Evolutionary conservation across 2,329 filamentous ascomycete species (phyloP).

Genomic region (Claviceps sp.): DNA sequence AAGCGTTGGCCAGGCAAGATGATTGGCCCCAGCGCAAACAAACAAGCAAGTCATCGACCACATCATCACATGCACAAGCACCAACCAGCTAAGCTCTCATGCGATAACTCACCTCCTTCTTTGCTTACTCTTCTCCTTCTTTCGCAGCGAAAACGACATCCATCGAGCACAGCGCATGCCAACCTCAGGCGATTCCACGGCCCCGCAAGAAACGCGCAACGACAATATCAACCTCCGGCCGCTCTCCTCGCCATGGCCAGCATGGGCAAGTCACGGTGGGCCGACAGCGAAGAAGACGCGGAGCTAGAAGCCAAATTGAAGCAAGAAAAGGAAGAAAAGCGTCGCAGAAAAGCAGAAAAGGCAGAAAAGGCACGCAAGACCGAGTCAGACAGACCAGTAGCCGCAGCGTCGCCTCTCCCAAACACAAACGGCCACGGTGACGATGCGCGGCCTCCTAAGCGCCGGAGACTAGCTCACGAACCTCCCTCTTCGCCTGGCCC

Average conservation of each 20-base stretch:
- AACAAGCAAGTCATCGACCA: background rate
- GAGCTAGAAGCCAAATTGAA: slow-evolving; percentile 59
- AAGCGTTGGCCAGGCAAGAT: background rate
- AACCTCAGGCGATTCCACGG: background rate
- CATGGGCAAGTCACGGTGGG: slow-evolving; percentile 69
- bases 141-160: background rate
- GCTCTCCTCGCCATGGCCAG: slow-evolving; percentile 35
- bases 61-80: background rate
- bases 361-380: slow-evolving; percentile 64
- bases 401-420: background rate
- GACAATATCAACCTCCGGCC: background rate
- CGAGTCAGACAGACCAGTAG: slow-evolving; percentile 32
- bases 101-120: background rate
- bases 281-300: slow-evolving; percentile 68
- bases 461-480: slow-evolving; percentile 41
- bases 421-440: slow-evolving; percentile 13
- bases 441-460: slow-evolving; percentile 43
- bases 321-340: slow-evolving; percentile 80
- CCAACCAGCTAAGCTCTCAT: background rate
- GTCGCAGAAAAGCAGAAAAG: slow-evolving; percentile 70
- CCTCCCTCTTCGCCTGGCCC: no score
- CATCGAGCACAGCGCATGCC: background rate
- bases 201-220: background rate
- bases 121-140: no score
- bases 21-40: background rate